A percentile compares a stretch with the other conserved stretches of the same genome.
These are phyloP conservation scores for Magnolia changhungtana DNA, from an alignment of 164 flowering plant genomes.

Conservation along the genomic window DNA sequence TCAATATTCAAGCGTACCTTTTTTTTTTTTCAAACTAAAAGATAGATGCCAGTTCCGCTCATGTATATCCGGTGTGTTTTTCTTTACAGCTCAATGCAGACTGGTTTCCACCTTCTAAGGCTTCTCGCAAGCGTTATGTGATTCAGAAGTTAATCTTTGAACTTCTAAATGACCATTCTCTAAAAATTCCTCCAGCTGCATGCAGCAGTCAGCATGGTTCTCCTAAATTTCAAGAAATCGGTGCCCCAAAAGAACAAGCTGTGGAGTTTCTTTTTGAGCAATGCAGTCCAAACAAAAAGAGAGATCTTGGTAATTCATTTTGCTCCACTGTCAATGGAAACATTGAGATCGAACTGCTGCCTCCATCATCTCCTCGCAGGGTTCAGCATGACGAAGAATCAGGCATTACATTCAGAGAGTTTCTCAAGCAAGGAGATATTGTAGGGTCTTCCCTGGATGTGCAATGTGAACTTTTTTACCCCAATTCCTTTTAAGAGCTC, in stretches of 20 bases:
- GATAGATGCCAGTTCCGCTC: background rate
- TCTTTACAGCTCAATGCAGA: slow-evolving; percentile 56
- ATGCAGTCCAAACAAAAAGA: slow-evolving; percentile 15
- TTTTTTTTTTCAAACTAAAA: background rate
- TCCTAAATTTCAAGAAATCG: slow-evolving; percentile 19
- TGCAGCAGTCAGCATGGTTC: slow-evolving; percentile 24
- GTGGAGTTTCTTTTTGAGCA: slow-evolving; percentile 34
- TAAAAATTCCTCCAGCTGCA: slow-evolving; percentile 24
- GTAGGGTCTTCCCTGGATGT: slow-evolving; percentile 35
- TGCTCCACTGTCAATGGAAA: slow-evolving; percentile 6
- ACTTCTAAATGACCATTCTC: slow-evolving; percentile 36
- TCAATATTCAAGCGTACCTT: background rate
- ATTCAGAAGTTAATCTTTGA: slow-evolving; percentile 63
- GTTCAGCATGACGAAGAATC: slow-evolving; percentile 32
- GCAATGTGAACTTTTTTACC: slow-evolving; percentile 35
- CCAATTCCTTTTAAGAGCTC: slow-evolving; percentile 26
- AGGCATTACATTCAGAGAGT: slow-evolving; percentile 45
- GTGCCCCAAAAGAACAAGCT: slow-evolving; percentile 26
- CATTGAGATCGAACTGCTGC: slow-evolving; percentile 44
- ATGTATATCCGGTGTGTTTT: background rate
- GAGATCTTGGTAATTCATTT: slow-evolving; percentile 16
- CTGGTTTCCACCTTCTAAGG: slow-evolving; percentile 88
- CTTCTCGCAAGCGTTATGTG: slow-evolving; percentile 70
- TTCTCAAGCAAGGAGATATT: slow-evolving; percentile 38
- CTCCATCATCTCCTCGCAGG: slow-evolving; percentile 33